phyloP scores from a whole-genome alignment of 345 rosid species.

The Tarenaya hassleriana region DNA sequence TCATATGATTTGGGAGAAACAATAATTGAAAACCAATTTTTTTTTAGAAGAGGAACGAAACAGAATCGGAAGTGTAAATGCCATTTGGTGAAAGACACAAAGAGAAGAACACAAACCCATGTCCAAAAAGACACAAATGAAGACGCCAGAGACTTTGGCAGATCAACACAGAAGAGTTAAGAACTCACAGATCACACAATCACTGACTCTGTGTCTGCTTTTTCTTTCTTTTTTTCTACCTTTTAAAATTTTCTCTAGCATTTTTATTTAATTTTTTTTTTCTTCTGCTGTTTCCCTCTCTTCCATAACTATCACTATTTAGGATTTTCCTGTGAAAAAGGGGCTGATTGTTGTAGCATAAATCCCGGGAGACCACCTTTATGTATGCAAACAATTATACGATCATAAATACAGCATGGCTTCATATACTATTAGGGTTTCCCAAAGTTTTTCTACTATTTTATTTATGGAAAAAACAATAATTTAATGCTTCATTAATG shows the following conservation, averaged over 20 bases:
- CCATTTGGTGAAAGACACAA: too few relatives aligned
- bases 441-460: neutral
- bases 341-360: conserved; percentile 64
- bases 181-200: conserved; percentile 35
- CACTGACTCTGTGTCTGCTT: conserved; percentile 32
- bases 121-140: conserved; percentile 17
- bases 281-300: conserved; percentile 26
- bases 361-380: conserved; percentile 82
- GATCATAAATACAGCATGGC: conserved; percentile 22
- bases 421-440: conserved; percentile 22
- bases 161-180: conserved; percentile 34
- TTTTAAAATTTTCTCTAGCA: conserved; percentile 3
- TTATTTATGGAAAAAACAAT: neutral
- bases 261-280: conserved; percentile 25
- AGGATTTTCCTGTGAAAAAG: conserved; percentile 52
- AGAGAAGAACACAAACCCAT: neutral
- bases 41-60: too few relatives aligned
- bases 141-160: conserved; percentile 22
- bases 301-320: conserved; percentile 40
- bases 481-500: neutral
- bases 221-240: conserved; percentile 12
- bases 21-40: too few relatives aligned
- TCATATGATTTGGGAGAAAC: too few relatives aligned
- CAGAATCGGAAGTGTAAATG: neutral
- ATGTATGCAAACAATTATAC: conserved; percentile 14